Percentiles rank a stretch among this genome's conserved stretches.
These are phyloP conservation scores for Theileria annulata DNA, from an alignment of 169 alveolate genomes.

Conservation along the genomic window DNA sequence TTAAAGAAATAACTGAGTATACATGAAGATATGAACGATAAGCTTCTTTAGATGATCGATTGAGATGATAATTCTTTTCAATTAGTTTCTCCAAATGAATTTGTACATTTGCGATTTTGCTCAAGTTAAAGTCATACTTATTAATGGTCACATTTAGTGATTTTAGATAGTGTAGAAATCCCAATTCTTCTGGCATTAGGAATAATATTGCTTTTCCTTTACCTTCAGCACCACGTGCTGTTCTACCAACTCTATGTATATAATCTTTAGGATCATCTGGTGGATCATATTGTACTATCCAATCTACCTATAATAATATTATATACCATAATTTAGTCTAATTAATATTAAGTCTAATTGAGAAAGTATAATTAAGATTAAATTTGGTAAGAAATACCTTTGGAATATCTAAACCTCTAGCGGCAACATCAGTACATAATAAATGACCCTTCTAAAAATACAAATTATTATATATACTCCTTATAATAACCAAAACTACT, in stretches of 20 bases:
- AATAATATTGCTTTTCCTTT: slow-evolving; percentile 95
- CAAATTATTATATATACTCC: too few species aligned
- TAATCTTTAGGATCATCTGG: slow-evolving; percentile 99
- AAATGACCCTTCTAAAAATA: slow-evolving; percentile 85
- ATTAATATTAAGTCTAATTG: too few species aligned
- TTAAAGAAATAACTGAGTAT: too few species aligned
- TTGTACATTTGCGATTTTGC: slow-evolving; percentile 95
- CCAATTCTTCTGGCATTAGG: slow-evolving; percentile 95
- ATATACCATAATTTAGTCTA: too few species aligned
- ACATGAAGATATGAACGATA: slow-evolving; percentile 92
- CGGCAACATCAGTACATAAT: slow-evolving; percentile 99
- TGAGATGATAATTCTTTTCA: slow-evolving; percentile 95
- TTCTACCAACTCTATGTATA: slow-evolving; percentile 99
- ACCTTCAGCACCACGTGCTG: slow-evolving; percentile 97
- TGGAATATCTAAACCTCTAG: slow-evolving; percentile 99
- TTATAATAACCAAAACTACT: too few species aligned
- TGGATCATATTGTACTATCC: slow-evolving; percentile 99
- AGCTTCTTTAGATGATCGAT: slow-evolving; percentile 96
- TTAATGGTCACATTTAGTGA: slow-evolving; percentile 90
- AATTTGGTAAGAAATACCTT: too few species aligned
- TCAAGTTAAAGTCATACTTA: slow-evolving; percentile 95
- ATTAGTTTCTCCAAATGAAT: slow-evolving; percentile 94
- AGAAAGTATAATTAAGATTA: too few species aligned
- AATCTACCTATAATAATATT: slow-evolving; percentile 87
- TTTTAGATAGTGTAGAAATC: slow-evolving; percentile 90